These are phyloP conservation scores for Saraca asoca DNA, from an alignment of 331 rosid genomes.

Conservation along the genomic window DNA sequence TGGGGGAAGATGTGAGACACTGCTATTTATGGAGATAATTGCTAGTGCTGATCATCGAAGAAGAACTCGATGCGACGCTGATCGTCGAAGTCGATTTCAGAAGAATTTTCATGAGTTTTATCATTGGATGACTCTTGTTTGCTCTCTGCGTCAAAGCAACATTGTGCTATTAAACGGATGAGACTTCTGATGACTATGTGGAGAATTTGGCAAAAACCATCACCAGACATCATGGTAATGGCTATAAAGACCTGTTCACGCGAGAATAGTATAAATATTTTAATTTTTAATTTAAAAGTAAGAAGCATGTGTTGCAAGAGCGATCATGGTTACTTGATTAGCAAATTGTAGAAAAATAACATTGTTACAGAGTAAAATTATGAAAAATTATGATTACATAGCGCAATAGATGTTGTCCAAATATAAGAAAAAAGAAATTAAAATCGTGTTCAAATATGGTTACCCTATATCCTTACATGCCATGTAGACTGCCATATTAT, in stretches of 20 bases:
- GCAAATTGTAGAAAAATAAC: too few relatives aligned
- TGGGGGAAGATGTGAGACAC: conserved; percentile 38
- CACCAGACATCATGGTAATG: conserved; percentile 47
- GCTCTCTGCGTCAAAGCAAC: too few relatives aligned
- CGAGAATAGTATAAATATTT: too few relatives aligned
- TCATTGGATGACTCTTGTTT: conserved; percentile 21
- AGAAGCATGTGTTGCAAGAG: too few relatives aligned
- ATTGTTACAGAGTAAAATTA: too few relatives aligned
- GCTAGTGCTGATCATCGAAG: conserved; percentile 44
- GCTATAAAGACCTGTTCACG: not conserved
- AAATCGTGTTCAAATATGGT: too few relatives aligned
- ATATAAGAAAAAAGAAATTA: too few relatives aligned
- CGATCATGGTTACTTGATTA: too few relatives aligned
- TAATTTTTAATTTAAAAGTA: too few relatives aligned
- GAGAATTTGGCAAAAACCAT: conserved; percentile 42
- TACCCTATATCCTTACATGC: conserved; percentile 55
- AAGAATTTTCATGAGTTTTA: not conserved
- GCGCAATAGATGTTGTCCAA: too few relatives aligned
- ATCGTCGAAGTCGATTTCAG: conserved; percentile 40
- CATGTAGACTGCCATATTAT: conserved; percentile 3
- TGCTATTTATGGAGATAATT: too few relatives aligned
- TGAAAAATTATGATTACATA: too few relatives aligned
- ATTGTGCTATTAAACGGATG: conserved; percentile 7
- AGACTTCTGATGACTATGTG: conserved; percentile 30
- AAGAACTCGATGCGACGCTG: conserved; percentile 38